phyloP scores from a whole-genome alignment of 164 flowering plant species.

The grape (Vitis vinifera) region DNA sequence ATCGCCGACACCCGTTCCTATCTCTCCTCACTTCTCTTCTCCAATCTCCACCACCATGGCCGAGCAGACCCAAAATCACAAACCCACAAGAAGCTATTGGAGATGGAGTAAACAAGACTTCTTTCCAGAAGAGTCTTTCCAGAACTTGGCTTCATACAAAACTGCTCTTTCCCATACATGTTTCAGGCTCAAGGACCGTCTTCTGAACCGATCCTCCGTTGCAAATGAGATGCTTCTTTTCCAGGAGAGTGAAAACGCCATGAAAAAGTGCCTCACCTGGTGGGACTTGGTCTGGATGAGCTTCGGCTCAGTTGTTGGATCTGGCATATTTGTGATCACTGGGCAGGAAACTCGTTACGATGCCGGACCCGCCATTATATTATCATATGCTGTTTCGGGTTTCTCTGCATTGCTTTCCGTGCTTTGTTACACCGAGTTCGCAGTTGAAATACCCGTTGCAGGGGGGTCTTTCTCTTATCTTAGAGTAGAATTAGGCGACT shows the following conservation, averaged over 20 bases:
- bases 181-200: conserved; percentile 30
- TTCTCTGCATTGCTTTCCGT: conserved; percentile 57
- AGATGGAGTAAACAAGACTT: conserved; percentile 34
- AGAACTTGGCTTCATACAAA: conserved; percentile 41
- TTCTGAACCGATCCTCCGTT: conserved; percentile 44
- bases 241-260: conserved; percentile 40
- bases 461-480: conserved; percentile 81
- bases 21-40: too few relatives aligned
- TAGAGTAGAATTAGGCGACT: conserved; percentile 78
- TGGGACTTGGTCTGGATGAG: conserved; percentile 75
- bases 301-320: conserved; percentile 54
- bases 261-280: conserved; percentile 56
- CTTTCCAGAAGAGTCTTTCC: conserved; percentile 55
- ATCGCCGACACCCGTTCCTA: too few relatives aligned
- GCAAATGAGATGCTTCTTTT: conserved; percentile 40
- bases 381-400: conserved; percentile 55
- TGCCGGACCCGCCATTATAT: conserved; percentile 60
- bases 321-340: conserved; percentile 64
- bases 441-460: conserved; percentile 65
- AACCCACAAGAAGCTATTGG: too few relatives aligned
- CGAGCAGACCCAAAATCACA: too few relatives aligned
- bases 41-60: too few relatives aligned
- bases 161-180: conserved; percentile 33
- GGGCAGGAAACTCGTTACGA: conserved; percentile 32
- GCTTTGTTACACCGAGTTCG: conserved; percentile 68